Evolutionary conservation across 441 rosid species (phyloP).

Genomic region (Erysimum cheiri): DNA sequence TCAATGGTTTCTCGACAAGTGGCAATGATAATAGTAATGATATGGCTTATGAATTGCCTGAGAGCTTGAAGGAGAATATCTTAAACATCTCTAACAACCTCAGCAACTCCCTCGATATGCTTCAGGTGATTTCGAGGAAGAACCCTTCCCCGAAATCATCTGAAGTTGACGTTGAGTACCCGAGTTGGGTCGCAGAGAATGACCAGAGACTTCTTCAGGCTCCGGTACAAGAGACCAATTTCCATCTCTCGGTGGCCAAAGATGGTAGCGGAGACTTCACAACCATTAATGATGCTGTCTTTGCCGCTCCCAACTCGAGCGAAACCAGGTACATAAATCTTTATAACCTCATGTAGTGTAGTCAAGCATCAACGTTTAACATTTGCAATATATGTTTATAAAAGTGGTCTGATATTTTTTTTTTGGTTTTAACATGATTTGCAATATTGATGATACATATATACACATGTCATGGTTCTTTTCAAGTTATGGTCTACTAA

Average conservation of each 20-base stretch:
- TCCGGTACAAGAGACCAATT: constrained; percentile 38
- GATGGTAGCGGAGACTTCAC: constrained; percentile 62
- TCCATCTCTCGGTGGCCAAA: constrained; percentile 56
- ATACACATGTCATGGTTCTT: not conserved
- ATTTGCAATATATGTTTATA: not conserved
- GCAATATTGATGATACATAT: not conserved
- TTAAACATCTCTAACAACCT: constrained; percentile 55
- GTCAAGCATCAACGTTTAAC: not conserved
- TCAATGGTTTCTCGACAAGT: constrained; percentile 57
- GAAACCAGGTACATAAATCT: constrained; percentile 48
- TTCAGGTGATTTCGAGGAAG: constrained; percentile 51
- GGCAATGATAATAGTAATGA: not conserved
- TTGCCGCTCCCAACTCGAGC: constrained; percentile 61
- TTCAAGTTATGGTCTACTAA: not conserved
- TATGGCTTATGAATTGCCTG: constrained; percentile 8
- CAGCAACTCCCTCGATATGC: constrained; percentile 54
- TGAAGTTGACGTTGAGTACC: constrained; percentile 48
- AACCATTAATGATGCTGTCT: constrained; percentile 58
- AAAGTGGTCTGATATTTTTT: not conserved
- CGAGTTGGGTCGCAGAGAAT: constrained; percentile 51
- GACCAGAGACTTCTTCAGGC: constrained; percentile 50
- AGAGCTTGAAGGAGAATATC: constrained; percentile 43
- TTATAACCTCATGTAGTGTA: not conserved
- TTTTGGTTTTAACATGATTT: not conserved
- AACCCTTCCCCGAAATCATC: not conserved